These are phyloP conservation scores for Raddia distichophylla DNA, from an alignment of 176 grass and related monocot genomes.

Conservation along the genomic window DNA sequence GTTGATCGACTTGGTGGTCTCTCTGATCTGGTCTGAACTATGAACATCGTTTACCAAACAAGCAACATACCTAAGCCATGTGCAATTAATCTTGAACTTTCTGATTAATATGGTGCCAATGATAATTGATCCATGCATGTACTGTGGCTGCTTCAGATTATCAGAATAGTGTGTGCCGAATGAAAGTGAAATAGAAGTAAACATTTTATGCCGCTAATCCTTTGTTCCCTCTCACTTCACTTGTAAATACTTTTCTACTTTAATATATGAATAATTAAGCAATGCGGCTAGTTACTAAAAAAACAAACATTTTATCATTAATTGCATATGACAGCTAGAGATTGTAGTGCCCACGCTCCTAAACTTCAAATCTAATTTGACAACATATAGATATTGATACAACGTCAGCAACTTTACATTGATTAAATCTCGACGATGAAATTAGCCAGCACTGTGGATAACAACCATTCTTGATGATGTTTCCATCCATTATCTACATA, in stretches of 20 bases:
- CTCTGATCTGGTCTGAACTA: constrained; percentile 10
- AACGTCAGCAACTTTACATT: constrained; percentile 6
- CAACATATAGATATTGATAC: constrained; percentile 19
- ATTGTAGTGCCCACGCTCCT: constrained; percentile 9
- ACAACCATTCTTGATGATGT: too few species aligned
- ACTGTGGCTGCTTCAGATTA: constrained; percentile 5
- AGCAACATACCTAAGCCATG: constrained; percentile 17
- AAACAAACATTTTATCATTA: too few species aligned
- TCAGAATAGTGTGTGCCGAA: not conserved
- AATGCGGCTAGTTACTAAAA: too few species aligned
- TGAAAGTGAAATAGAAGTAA: constrained; percentile 43
- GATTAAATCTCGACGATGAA: not conserved
- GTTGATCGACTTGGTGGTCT: not conserved
- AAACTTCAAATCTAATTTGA: constrained; percentile 19
- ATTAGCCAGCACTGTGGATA: too few species aligned
- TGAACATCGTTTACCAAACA: constrained; percentile 31
- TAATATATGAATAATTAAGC: too few species aligned
- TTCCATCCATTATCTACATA: too few species aligned
- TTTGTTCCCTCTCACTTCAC: too few species aligned
- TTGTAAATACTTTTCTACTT: too few species aligned
- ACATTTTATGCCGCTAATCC: constrained; percentile 14
- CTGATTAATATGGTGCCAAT: not conserved
- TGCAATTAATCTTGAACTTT: not conserved
- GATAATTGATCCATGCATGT: not conserved
- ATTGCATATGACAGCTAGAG: constrained; percentile 29